Conservation (phyloP, 306 rosid species). For the Sesbania bispinosa region DNA sequence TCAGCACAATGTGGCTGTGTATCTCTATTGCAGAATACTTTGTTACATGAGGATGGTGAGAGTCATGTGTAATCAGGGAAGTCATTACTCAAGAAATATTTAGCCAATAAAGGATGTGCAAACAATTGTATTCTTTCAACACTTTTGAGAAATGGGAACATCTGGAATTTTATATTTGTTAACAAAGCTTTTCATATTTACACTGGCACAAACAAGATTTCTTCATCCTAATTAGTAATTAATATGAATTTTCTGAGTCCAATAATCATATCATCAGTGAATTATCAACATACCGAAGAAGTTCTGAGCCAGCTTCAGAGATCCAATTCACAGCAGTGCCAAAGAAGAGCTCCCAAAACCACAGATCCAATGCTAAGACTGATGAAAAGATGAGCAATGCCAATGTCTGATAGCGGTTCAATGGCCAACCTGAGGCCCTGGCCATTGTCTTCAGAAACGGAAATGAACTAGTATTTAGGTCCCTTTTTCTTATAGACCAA, state of each 20-base stretch:
- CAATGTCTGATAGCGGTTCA: constrained; percentile 93
- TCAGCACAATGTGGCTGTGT: too few species aligned
- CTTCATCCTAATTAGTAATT: not conserved
- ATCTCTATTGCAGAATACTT: too few species aligned
- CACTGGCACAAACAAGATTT: constrained; percentile 21
- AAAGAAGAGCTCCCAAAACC: constrained; percentile 94
- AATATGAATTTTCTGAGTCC: constrained; percentile 10
- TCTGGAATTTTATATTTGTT: constrained; percentile 1
- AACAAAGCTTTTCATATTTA: constrained; percentile 31
- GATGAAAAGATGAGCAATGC: constrained; percentile 90
- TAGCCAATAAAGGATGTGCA: not conserved
- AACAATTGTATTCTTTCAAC: constrained; percentile 1
- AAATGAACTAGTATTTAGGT: constrained; percentile 52
- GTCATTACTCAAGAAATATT: not conserved
- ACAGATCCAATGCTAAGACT: constrained; percentile 83
- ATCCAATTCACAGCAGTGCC: constrained; percentile 66
- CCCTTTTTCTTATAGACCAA: constrained; percentile 71
- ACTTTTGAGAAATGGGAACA: not conserved
- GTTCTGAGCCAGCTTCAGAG: constrained; percentile 49
- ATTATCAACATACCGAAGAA: constrained; percentile 43
- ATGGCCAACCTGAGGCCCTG: constrained; percentile 82
- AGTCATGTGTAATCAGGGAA: not conserved
- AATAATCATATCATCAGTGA: constrained; percentile 46
- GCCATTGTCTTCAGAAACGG: constrained; percentile 88
- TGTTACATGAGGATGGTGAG: not conserved